Conservation (phyloP, 108 stramenopile species). For the Nitzschia sp. region DNA sequence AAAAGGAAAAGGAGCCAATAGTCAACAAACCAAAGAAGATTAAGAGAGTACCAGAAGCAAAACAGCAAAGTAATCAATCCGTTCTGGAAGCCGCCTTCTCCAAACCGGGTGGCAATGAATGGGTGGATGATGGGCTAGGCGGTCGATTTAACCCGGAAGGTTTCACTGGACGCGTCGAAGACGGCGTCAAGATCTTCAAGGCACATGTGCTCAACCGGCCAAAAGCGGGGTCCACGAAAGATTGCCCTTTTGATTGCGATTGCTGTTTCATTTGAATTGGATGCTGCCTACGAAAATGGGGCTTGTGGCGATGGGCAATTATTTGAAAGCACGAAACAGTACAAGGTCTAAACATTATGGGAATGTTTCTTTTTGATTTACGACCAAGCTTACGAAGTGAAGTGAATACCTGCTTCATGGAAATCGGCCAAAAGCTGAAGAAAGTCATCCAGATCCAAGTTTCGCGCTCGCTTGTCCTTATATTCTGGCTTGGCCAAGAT, state of each 20-base stretch:
- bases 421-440: conserved; percentile 90
- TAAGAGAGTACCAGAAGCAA: conserved; percentile 8
- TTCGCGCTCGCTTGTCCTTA: conserved; percentile 89
- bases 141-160: conserved; percentile 84
- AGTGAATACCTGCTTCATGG: conserved; percentile 90
- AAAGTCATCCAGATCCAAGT: conserved; percentile 96
- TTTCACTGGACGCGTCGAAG: conserved; percentile 78
- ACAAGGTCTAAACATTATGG: no score
- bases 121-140: conserved; percentile 87
- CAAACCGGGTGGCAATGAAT: conserved; percentile 25
- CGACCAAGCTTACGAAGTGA: conserved; percentile 39
- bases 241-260: conserved; percentile 92
- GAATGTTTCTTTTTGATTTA: no score
- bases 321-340: no score
- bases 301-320: not conserved
- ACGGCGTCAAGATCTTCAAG: conserved; percentile 84
- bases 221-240: conserved; percentile 58
- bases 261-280: conserved; percentile 89
- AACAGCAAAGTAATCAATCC: conserved; percentile 4
- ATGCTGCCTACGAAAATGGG: no score
- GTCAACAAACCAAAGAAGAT: conserved; percentile 6
- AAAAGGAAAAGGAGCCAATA: conserved; percentile 49
- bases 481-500: conserved; percentile 76
- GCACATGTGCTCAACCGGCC: conserved; percentile 85
- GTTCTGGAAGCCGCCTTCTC: not conserved